Conservation (phyloP, 1,284 basidiomycete species). For the Sporisorium scitamineum region DNA sequence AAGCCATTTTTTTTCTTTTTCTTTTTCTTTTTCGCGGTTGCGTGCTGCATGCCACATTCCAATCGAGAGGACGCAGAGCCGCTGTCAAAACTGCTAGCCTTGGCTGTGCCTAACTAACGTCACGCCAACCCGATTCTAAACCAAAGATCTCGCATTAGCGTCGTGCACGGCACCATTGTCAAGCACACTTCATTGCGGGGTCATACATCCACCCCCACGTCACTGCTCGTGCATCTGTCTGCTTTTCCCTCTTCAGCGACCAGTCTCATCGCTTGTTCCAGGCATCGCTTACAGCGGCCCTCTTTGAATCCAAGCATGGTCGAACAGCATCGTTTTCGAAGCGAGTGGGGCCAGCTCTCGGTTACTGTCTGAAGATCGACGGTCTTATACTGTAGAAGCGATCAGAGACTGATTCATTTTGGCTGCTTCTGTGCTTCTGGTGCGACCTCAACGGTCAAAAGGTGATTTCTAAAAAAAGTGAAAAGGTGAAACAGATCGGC, state of each 20-base stretch:
- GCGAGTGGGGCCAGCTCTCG: neutral
- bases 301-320: neutral
- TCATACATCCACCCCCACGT: neutral
- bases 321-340: neutral
- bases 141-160: neutral
- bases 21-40: neutral
- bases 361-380: neutral
- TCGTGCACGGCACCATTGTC: too few species aligned
- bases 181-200: neutral
- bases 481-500: conserved; percentile 25
- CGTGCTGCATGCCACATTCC: conserved; percentile 30
- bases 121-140: too few species aligned
- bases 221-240: neutral
- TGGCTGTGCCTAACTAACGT: too few species aligned
- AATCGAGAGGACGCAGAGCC: too few species aligned
- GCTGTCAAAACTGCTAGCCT: too few species aligned
- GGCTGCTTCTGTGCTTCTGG: neutral
- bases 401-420: neutral
- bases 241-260: too few species aligned
- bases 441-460: neutral
- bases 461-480: neutral
- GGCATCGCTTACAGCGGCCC: too few species aligned
- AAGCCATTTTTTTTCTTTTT: neutral
- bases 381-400: conserved; percentile 1
- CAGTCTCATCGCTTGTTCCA: neutral